Conservation (phyloP, 192 early-diverging fungal genomes). For the Lunasporangiospora selenospora region DNA sequence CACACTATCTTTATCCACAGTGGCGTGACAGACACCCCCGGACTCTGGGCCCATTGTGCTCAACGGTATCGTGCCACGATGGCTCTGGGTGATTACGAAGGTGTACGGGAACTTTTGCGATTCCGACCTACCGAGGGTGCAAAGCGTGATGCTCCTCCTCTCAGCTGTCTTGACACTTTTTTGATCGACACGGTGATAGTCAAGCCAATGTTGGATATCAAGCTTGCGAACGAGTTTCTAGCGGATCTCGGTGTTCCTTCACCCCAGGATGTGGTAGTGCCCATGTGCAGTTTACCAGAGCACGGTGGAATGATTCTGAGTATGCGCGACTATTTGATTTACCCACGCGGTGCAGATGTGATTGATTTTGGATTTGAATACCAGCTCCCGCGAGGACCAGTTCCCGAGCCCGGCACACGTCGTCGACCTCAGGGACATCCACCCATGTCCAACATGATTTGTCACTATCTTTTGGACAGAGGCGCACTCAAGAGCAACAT, state of each 20-base stretch:
- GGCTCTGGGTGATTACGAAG: constrained; percentile 73
- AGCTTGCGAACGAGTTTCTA: constrained; percentile 60
- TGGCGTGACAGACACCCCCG: constrained; percentile 64
- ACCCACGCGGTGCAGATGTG: constrained; percentile 46
- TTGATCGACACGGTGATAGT: constrained; percentile 72
- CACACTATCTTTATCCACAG: constrained; percentile 71
- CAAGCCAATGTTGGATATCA: constrained; percentile 50
- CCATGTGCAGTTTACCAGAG: constrained; percentile 74
- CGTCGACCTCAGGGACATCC: constrained; percentile 42
- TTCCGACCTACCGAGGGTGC: constrained; percentile 60
- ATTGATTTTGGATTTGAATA: constrained; percentile 51
- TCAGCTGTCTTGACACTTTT: constrained; percentile 65
- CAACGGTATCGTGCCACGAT: constrained; percentile 73
- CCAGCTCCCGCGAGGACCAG: constrained; percentile 30
- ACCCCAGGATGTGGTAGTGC: constrained; percentile 62
- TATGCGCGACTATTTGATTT: constrained; percentile 68
- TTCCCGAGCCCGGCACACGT: constrained; percentile 25
- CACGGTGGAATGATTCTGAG: constrained; percentile 78
- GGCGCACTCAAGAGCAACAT: constrained; percentile 67
- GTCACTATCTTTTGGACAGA: constrained; percentile 75
- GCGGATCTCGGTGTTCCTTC: constrained; percentile 49
- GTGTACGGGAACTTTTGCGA: constrained; percentile 64
- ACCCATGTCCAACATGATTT: constrained; percentile 39
- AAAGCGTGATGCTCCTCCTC: constrained; percentile 62
- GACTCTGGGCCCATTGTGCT: constrained; percentile 73